Base-by-base conservation (phyloP, 345 rosid genomes). In the Murraya paniculata region DNA sequence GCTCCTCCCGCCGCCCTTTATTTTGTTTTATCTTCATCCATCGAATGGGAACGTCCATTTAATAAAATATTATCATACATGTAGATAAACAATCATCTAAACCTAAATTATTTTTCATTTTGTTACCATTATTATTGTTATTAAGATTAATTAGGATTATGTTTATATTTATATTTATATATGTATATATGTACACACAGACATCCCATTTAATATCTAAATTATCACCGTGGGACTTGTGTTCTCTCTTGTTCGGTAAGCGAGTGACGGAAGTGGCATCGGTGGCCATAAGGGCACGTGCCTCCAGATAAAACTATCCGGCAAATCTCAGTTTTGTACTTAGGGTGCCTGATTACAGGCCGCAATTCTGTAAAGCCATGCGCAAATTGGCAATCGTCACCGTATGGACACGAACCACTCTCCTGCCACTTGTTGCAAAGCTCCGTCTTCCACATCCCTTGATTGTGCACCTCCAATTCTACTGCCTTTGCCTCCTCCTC, bases 361-460 rank as follows among this genome's bases (percentile, higher is more conserved):
- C 96, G 95, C 33, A 96, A 92, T 89, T 96, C 97, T 13, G 84
- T 74, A 59, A 96, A 83, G 5, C 98, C 98, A 64, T 94, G 99
- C 33, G 99, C 99, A 64, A 94, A 96, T 73, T 90, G 97, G 81
- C 97, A 96, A 77, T 87, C 84, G 31, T 88, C 87, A 6, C 88
- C 90, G 71, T 94, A 92, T 11, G 93, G 92, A 70, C 98, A 94
- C n/a, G 85, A 66, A n/a, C 98, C 95, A 0, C 91, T 94, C 88
- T 92, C 92, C 83, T 96, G 93, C 99, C 99, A 96, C 73, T 94
- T 96, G 90, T 96, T 91, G 89, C 98, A 94, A 0, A 96, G 88
- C 87, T 96, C 98, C 45, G 98, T 96, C 89, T 92, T 94, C 77
- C 72, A 77, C 97, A 83, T 89, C 72, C 99, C 99, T 85, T 94